Evolutionary conservation across 768 basidiomycete genomes (phyloP), one percentile per base, ranked within the genome.

Genomic region (Boletus sp.): DNA sequence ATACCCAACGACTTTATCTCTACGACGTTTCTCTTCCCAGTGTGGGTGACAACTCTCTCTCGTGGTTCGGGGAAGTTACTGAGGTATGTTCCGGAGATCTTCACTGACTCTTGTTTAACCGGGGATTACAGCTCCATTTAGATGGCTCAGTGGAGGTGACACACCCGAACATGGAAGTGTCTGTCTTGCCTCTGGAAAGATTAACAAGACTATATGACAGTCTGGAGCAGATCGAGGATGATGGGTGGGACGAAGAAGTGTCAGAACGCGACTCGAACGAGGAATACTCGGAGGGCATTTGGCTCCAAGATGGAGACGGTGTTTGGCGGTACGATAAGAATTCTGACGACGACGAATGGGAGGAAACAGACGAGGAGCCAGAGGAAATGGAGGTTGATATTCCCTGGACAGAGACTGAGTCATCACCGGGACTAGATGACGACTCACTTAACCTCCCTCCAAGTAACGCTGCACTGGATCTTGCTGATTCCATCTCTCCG

Each of bases 61-160:
- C 77, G 42, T 98, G 94, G 94, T 83, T 90, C 51, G 94, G 94
- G 23, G 91, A 96, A 74, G 93, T 97, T 17, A 81, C 80, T 30
- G 81, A 79, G 68, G 93, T 83, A 71, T 47, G 83, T 56, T 46
- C 9, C 14, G 7, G 44, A 46, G 65, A 32, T 50, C 30, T 21
- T 34, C 55, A 45, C 27, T 23, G 15, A 35, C 14, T 27, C 43
- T 60, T 51, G n/a, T 42, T 27, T 58, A 45, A 53, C 57, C 44
- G 41, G 23, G 30, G 37, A 56, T 44, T 35, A 9, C 56, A 92
- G 90, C 77, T 93, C n/a, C 77, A 81, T 48, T 72, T 87, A 29
- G 85, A 93, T 57, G 92, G 91, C 14, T 79, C 79, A 5, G 79
- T 90, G 25, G 82, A 88, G 62, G 79, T 96, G 37, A 82, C 80